These are phyloP conservation scores for Schizothecium vesticola DNA, from an alignment of 495 filamentous ascomycete genomes.

Conservation along the genomic window DNA sequence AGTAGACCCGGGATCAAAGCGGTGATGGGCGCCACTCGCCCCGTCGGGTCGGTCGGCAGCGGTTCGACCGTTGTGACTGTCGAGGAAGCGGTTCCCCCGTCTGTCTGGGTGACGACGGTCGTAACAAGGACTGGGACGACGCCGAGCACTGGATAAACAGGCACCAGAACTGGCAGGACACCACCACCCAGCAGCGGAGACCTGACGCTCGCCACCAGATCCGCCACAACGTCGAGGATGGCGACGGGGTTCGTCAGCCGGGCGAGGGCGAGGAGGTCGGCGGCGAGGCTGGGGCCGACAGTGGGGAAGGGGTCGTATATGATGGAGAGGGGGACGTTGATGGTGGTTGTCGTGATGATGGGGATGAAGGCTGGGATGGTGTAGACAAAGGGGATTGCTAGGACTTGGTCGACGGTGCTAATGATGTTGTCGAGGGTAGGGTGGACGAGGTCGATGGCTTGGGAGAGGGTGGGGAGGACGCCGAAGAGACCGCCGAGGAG, in stretches of 20 bases:
- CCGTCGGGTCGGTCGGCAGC: not conserved
- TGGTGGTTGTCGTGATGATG: not conserved
- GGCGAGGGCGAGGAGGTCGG: not conserved
- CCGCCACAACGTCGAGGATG: not conserved
- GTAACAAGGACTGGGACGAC: not conserved
- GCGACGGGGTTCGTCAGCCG: not conserved
- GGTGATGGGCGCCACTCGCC: not conserved
- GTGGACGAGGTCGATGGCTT: not conserved
- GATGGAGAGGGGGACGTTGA: not conserved
- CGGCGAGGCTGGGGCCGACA: not conserved
- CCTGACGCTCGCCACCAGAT: not conserved
- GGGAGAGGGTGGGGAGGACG: conserved; percentile 1
- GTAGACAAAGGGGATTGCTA: not conserved
- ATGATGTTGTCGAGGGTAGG: not conserved
- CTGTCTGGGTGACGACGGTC: not conserved
- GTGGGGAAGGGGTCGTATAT: not conserved
- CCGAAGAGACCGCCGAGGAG: conserved; percentile 2
- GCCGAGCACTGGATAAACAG: not conserved
- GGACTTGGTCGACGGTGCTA: not conserved
- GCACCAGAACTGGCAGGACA: not conserved
- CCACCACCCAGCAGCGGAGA: not conserved
- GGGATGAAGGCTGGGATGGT: not conserved
- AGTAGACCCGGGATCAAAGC: not conserved
- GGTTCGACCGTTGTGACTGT: not conserved
- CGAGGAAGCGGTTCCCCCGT: not conserved